These are phyloP conservation scores for Eucalyptus rudis DNA, from an alignment of 345 rosid genomes.

Conservation along the genomic window DNA sequence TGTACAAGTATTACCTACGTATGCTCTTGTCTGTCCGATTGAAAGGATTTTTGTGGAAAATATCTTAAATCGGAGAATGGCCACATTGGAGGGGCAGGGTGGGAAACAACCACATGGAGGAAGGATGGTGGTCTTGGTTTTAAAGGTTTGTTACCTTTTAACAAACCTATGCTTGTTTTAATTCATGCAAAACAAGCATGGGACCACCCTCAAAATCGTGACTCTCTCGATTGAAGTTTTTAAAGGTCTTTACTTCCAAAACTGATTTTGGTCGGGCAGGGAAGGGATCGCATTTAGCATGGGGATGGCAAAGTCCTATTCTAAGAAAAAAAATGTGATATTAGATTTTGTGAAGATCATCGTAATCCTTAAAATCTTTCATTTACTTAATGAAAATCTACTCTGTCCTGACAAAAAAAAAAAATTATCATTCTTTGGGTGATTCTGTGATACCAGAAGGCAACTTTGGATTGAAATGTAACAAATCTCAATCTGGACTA, in stretches of 20 bases:
- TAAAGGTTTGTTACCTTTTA: not conserved
- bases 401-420: not conserved
- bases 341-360: not conserved
- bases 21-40: not conserved
- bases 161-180: not conserved
- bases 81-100: not conserved
- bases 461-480: not conserved
- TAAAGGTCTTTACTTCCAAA: not conserved
- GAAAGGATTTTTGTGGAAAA: not conserved
- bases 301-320: not conserved
- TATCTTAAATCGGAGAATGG: not conserved
- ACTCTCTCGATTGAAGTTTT: not conserved
- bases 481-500: not conserved
- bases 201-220: not conserved
- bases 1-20: not conserved
- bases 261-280: not conserved
- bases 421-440: not conserved
- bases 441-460: not conserved
- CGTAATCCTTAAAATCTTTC: not conserved
- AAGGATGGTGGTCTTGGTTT: not conserved
- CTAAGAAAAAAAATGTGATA: not conserved
- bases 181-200: not conserved
- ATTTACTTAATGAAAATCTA: not conserved
- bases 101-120: not conserved
- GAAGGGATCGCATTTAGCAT: not conserved